Evolutionary conservation across 306 rosid genomes (phyloP).

Genomic region (Acmispon strigosus): DNA sequence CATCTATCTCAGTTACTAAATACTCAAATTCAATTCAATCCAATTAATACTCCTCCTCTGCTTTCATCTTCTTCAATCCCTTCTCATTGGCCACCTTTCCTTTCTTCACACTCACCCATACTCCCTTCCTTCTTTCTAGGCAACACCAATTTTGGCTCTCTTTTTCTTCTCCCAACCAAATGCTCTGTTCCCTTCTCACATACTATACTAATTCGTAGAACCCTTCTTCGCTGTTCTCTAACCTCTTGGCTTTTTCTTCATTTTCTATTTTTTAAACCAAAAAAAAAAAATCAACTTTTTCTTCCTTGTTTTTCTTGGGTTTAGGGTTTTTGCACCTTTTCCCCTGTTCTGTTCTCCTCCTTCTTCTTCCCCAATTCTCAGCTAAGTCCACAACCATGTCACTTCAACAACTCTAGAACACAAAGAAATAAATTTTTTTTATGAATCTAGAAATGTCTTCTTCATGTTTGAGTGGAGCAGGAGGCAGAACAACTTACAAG

Average conservation of each 20-base stretch:
- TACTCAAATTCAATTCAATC: neutral
- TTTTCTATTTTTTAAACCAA: neutral
- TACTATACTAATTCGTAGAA: no score
- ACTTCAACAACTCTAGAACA: neutral
- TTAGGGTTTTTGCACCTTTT: slow-evolving; percentile 51
- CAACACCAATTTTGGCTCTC: neutral
- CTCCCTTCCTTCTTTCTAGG: neutral
- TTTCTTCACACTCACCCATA: slow-evolving; percentile 8
- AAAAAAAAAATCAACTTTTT: neutral
- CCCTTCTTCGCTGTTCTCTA: neutral
- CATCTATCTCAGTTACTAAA: neutral
- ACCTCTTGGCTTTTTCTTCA: slow-evolving; percentile 41
- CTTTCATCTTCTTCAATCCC: neutral
- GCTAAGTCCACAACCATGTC: neutral
- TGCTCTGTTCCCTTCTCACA: no score
- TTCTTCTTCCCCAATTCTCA: neutral
- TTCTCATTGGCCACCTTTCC: slow-evolving; percentile 18
- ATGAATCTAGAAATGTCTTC: slow-evolving; percentile 52
- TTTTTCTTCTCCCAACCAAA: neutral
- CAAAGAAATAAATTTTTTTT: no score
- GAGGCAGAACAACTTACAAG: slow-evolving; percentile 66
- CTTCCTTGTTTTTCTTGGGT: slow-evolving; percentile 39
- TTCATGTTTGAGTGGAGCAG: slow-evolving; percentile 64
- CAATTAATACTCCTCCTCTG: neutral
- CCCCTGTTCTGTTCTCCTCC: no score